A percentile compares a stretch with the other conserved stretches of the same genome.
phyloP scores from a whole-genome alignment of 768 basidiomycete species.

The Psilocybe sp. region DNA sequence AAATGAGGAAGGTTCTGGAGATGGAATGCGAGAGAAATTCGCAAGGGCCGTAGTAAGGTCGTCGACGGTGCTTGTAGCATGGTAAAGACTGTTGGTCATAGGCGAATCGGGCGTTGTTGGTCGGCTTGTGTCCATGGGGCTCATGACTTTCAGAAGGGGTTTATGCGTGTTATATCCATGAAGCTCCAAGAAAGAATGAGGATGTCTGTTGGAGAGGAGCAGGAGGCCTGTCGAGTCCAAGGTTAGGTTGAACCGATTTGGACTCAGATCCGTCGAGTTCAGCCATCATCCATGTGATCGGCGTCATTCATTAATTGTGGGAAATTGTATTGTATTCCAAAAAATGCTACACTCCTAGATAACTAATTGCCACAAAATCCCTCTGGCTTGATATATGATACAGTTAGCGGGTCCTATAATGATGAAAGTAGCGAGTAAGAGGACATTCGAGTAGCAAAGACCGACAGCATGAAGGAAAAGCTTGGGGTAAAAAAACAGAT shows the following conservation, averaged over 20 bases:
- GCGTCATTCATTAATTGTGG: too few relatives aligned
- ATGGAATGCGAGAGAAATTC: slow-evolving; percentile 68
- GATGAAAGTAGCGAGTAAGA: too few relatives aligned
- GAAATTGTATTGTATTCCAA: too few relatives aligned
- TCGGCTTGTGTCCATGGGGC: slow-evolving; percentile 20
- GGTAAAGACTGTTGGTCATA: slow-evolving; percentile 47
- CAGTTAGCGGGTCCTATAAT: too few relatives aligned
- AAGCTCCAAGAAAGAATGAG: neutral
- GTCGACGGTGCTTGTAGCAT: slow-evolving; percentile 66
- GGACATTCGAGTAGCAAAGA: neutral
- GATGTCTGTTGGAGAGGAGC: neutral
- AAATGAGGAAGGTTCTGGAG: slow-evolving; percentile 62
- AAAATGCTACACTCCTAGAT: too few relatives aligned
- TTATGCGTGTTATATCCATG: slow-evolving; percentile 1
- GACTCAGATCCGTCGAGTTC: too few relatives aligned
- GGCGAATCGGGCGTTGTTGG: slow-evolving; percentile 50
- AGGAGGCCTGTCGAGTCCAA: too few relatives aligned
- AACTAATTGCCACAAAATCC: too few relatives aligned
- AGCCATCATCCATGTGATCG: too few relatives aligned
- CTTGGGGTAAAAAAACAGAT: slow-evolving; percentile 2
- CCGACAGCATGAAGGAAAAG: neutral
- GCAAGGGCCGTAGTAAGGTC: slow-evolving; percentile 73
- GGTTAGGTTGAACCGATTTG: too few relatives aligned
- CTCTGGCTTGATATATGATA: too few relatives aligned
- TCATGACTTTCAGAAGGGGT: slow-evolving; percentile 14